Evolutionary conservation across 139 green algal species (phyloP).

Genomic region (Ettlia oleoabundans): DNA sequence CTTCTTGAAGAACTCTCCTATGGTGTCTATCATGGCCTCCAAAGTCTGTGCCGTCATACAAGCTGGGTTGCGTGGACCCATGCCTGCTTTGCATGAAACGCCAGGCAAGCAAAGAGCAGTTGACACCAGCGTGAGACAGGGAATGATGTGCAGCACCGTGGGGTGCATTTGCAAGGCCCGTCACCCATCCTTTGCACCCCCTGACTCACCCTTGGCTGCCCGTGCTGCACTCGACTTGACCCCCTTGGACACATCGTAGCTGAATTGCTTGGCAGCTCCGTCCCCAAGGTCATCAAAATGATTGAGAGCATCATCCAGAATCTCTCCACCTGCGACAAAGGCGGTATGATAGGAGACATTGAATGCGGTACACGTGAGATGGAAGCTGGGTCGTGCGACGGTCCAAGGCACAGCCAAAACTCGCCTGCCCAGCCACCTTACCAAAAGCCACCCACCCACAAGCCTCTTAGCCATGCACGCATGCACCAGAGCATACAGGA

Average conservation of each 20-base stretch:
- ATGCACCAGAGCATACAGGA: no score
- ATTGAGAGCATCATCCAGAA: conserved; percentile 40
- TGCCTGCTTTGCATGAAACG: background rate
- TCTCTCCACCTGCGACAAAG: conserved; percentile 21
- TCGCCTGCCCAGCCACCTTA: no score
- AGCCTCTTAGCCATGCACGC: no score
- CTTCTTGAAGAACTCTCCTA: conserved; percentile 75
- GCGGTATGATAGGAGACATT: no score
- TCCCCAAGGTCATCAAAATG: conserved; percentile 16
- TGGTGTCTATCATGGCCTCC: conserved; percentile 65
- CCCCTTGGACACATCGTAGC: conserved; percentile 25
- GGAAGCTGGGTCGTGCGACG: no score
- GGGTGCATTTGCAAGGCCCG: no score
- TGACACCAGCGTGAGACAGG: background rate
- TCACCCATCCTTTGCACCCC: no score
- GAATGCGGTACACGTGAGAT: no score
- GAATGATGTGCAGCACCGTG: no score
- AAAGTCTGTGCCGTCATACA: conserved; percentile 49
- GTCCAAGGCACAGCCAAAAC: no score
- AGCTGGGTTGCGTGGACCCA: conserved; percentile 24
- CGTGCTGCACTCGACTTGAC: background rate
- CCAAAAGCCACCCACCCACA: no score
- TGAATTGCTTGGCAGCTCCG: background rate
- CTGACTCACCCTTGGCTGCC: conserved; percentile 10
- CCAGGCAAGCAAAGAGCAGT: background rate